A percentile compares a stretch with the other conserved stretches of the same genome.
phyloP scores from a whole-genome alignment of 1,284 basidiomycete species.

The Ustilago vetiveriae region DNA sequence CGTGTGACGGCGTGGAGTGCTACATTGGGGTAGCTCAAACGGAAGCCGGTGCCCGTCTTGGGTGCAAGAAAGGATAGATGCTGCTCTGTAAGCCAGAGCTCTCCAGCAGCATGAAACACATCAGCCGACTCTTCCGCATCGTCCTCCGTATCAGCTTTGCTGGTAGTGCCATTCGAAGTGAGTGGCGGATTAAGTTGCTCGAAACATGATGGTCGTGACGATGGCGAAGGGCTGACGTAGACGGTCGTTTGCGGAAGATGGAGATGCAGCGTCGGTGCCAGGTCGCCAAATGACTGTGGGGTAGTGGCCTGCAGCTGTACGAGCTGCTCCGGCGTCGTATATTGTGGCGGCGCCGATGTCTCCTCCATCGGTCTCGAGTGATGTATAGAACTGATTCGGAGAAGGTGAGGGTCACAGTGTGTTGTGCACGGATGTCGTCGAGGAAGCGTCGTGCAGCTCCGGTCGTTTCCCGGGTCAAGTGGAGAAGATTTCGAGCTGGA shows the following conservation, averaged over 20 bases:
- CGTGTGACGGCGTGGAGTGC: slow-evolving; percentile 63
- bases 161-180: not conserved
- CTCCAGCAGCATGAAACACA: slow-evolving; percentile 24
- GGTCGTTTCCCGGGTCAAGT: slow-evolving; percentile 3
- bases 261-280: slow-evolving; percentile 32
- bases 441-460: not conserved
- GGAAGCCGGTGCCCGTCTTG: slow-evolving; percentile 41
- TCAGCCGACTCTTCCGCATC: slow-evolving; percentile 16
- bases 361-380: slow-evolving; percentile 11
- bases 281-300: slow-evolving; percentile 39
- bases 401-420: not conserved
- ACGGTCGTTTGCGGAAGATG: slow-evolving; percentile 26
- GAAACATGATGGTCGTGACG: slow-evolving; percentile 33
- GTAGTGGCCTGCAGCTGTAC: slow-evolving; percentile 38
- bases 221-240: slow-evolving; percentile 39
- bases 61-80: slow-evolving; percentile 51
- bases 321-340: slow-evolving; percentile 20
- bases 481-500: slow-evolving; percentile 1
- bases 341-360: slow-evolving; percentile 28
- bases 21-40: slow-evolving; percentile 54
- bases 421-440: slow-evolving; percentile 3
- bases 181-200: not conserved
- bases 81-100: slow-evolving; percentile 54
- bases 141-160: not conserved
- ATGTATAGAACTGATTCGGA: not conserved